Evolutionary conservation across 441 rosid genomes (phyloP).

Genomic region (Populus hybrid): DNA sequence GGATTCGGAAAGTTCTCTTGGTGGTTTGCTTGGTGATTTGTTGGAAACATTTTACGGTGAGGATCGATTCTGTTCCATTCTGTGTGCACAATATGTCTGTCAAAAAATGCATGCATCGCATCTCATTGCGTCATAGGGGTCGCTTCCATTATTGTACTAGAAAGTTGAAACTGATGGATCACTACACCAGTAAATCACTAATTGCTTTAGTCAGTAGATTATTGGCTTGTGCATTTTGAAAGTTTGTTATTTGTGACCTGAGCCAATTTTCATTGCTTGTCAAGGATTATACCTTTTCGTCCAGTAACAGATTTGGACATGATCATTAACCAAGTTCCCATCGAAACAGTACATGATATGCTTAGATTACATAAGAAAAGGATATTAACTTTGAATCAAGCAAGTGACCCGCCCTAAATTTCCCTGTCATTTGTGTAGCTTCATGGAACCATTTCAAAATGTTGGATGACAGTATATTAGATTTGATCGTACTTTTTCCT

Average conservation of each 20-base stretch:
- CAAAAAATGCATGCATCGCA: background rate
- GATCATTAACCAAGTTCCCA: background rate
- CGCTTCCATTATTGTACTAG: background rate
- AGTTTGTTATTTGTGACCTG: background rate
- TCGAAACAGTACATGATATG: background rate
- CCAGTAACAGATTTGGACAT: background rate
- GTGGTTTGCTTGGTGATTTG: conserved; percentile 52
- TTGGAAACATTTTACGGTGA: conserved; percentile 82
- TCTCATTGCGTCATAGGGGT: background rate
- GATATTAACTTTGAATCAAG: background rate
- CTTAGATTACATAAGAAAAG: background rate
- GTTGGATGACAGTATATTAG: background rate
- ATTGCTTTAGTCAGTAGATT: background rate
- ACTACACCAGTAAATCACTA: background rate
- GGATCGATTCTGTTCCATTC: conserved; percentile 2
- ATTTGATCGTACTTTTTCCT: background rate
- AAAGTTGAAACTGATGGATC: conserved; percentile 4
- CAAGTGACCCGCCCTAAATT: background rate
- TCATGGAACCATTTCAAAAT: background rate
- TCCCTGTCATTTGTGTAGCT: background rate
- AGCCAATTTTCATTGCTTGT: background rate
- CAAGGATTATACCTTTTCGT: background rate
- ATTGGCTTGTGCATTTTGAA: background rate
- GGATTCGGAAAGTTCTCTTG: conserved; percentile 55
- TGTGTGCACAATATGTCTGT: background rate